Conservation (phyloP, 2,329 filamentous ascomycete genomes). For the Ascochyta clinopodiicola region DNA sequence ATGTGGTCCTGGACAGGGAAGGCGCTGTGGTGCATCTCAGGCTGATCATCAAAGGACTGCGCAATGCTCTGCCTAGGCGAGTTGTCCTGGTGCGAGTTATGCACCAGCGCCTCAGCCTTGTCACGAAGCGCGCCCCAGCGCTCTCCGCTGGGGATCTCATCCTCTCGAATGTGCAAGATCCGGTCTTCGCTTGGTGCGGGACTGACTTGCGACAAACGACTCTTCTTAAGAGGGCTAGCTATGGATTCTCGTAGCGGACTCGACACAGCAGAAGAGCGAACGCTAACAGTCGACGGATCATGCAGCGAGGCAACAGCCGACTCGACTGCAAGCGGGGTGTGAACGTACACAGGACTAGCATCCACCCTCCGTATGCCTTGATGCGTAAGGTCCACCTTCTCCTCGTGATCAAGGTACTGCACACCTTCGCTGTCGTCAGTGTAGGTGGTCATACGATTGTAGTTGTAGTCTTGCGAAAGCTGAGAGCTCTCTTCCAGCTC, state of each 20-base stretch:
- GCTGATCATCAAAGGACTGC: constrained; percentile 53
- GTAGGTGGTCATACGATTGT: constrained; percentile 57
- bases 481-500: constrained; percentile 55
- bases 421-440: constrained; percentile 64
- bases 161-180: constrained; percentile 23
- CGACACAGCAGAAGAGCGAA: constrained; percentile 44
- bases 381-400: constrained; percentile 61
- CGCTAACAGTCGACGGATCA: constrained; percentile 77
- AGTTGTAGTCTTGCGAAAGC: constrained; percentile 50
- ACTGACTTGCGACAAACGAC: constrained; percentile 34
- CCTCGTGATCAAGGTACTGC: constrained; percentile 59
- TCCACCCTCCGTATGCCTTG: constrained; percentile 75
- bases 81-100: constrained; percentile 43
- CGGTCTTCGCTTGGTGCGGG: constrained; percentile 24
- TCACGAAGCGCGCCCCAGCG: constrained; percentile 51
- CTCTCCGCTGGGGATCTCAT: constrained; percentile 39
- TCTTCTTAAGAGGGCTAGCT: constrained; percentile 31
- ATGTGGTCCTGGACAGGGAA: constrained; percentile 73
- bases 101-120: constrained; percentile 48
- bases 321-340: constrained; percentile 76
- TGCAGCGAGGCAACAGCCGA: constrained; percentile 91
- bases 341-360: constrained; percentile 77
- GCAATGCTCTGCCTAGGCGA: constrained; percentile 64
- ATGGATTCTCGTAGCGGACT: constrained; percentile 27
- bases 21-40: constrained; percentile 72